Conservation (phyloP, 2,329 filamentous ascomycete genomes). For the Venturia asperata region DNA sequence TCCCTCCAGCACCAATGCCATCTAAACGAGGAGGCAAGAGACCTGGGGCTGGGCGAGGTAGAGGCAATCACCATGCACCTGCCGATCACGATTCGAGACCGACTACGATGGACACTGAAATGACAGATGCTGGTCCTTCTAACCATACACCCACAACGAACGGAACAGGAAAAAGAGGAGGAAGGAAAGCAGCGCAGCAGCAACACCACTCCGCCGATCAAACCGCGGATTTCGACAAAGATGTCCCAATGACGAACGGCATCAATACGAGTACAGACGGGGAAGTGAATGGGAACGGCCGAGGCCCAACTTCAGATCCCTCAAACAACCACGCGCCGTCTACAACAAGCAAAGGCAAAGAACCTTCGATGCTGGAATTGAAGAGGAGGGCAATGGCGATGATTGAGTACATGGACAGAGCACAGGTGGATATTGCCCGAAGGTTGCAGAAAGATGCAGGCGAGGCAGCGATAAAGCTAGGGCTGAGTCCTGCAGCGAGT, state of each 20-base stretch:
- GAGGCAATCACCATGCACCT: conserved; percentile 10
- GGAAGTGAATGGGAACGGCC: not conserved
- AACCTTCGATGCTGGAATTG: conserved; percentile 18
- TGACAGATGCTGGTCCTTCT: not conserved
- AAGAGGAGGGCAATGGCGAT: conserved; percentile 19
- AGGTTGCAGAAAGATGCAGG: conserved; percentile 18
- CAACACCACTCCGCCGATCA: not conserved
- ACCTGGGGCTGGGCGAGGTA: conserved; percentile 13
- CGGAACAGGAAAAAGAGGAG: conserved; percentile 8
- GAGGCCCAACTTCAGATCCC: conserved; percentile 12
- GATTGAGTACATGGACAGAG: conserved; percentile 20
- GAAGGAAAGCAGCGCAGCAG: not conserved
- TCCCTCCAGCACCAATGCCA: conserved; percentile 11
- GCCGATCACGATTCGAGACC: not conserved
- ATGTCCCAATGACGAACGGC: conserved; percentile 1
- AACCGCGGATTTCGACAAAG: conserved; percentile 11
- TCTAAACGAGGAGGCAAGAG: conserved; percentile 15
- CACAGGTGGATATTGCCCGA: conserved; percentile 23
- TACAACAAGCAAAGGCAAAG: conserved; percentile 9
- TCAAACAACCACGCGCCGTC: not conserved
- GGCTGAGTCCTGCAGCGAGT: conserved; percentile 44
- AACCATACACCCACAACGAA: not conserved
- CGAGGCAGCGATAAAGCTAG: conserved; percentile 22
- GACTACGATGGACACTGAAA: not conserved
- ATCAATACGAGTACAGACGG: not conserved